Conservation (phyloP, 1,284 basidiomycete species). For the Puccinia polysora region DNA sequence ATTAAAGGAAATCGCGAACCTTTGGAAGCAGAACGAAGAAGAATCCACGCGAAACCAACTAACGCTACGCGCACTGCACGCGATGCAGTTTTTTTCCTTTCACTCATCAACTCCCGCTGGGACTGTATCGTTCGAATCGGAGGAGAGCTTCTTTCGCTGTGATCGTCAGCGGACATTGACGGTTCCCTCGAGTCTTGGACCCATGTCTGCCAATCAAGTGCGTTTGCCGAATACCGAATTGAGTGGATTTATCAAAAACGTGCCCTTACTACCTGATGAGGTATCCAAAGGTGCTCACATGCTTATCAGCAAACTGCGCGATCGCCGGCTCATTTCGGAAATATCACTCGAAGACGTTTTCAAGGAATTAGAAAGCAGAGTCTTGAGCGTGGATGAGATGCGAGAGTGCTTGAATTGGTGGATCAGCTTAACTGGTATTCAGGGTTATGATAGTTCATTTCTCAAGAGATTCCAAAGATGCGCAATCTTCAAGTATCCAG, state of each 20-base stretch:
- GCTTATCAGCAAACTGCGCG: constrained; percentile 66
- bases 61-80: constrained; percentile 68
- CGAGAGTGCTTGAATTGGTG: constrained; percentile 84
- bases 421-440: constrained; percentile 61
- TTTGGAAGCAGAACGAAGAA: constrained; percentile 52
- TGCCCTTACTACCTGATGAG: constrained; percentile 70
- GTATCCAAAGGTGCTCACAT: constrained; percentile 63
- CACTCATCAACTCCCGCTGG: constrained; percentile 77
- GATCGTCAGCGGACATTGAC: constrained; percentile 59
- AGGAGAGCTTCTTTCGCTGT: constrained; percentile 76
- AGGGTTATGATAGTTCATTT: constrained; percentile 58
- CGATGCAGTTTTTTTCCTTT: constrained; percentile 84
- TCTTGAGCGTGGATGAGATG: constrained; percentile 71
- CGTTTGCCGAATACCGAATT: constrained; percentile 74
- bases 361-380: constrained; percentile 67
- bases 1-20: constrained; percentile 56
- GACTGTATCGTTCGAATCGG: constrained; percentile 72
- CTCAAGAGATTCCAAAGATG: constrained; percentile 51
- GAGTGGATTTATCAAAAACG: constrained; percentile 69
- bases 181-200: constrained; percentile 74
- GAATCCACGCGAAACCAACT: constrained; percentile 56
- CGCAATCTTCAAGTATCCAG: constrained; percentile 63
- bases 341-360: constrained; percentile 80
- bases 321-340: constrained; percentile 68
- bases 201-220: constrained; percentile 66